Percentiles rank a stretch among this genome's conserved stretches.
Conservation (phyloP, 2,329 filamentous ascomycete genomes). For the Chrysoporthe cubensis region DNA sequence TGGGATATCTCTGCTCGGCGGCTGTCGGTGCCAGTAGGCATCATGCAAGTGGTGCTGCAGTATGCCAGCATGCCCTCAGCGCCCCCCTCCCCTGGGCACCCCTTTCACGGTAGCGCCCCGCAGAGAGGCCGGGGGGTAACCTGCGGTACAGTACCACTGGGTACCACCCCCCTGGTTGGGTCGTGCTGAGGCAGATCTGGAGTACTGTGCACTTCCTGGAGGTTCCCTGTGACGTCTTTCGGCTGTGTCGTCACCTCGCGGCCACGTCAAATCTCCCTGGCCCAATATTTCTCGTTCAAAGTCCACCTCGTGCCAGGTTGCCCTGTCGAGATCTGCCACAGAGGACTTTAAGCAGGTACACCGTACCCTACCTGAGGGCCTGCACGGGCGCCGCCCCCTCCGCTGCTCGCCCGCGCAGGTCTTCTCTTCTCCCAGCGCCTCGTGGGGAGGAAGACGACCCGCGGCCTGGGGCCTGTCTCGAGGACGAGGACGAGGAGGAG, state of each 20-base stretch:
- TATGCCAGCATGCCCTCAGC: not conserved
- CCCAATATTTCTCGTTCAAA: conserved; percentile 8
- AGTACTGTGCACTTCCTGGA: conserved; percentile 2
- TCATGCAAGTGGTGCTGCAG: not conserved
- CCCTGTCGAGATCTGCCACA: not conserved
- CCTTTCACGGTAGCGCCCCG: not conserved
- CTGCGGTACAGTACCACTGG: not conserved
- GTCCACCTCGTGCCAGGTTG: not conserved
- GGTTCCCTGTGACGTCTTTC: conserved; percentile 18
- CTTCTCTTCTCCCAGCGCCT: not conserved
- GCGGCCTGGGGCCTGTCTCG: too few species aligned
- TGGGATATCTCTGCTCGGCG: not conserved
- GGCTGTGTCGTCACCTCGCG: conserved; percentile 18
- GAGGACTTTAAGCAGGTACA: not conserved
- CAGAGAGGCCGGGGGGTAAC: not conserved
- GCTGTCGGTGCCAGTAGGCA: not conserved
- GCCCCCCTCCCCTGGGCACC: not conserved
- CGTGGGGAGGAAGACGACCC: too few species aligned
- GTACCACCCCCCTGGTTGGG: not conserved
- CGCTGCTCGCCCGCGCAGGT: too few species aligned
- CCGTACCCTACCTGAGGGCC: not conserved
- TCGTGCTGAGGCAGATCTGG: conserved; percentile 2
- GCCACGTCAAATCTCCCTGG: conserved; percentile 24
- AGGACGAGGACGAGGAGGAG: not conserved
- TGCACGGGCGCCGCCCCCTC: too few species aligned